Percentiles rank a stretch among this genome's conserved stretches.
Conservation (phyloP, 805 yeast species). For the Candida manassasensis region DNA sequence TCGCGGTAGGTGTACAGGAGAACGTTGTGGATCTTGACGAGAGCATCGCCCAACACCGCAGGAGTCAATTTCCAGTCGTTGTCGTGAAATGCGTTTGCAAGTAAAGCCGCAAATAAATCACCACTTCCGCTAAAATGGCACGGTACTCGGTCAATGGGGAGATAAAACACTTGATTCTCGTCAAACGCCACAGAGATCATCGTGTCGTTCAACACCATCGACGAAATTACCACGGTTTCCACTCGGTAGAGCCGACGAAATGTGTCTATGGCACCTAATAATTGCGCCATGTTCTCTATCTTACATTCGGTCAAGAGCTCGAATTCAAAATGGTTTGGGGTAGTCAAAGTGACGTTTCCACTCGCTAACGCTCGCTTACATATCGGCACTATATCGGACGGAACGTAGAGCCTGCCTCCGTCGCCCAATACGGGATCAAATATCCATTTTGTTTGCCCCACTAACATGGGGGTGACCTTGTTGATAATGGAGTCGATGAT, state of each 20-base stretch:
- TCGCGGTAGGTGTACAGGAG: slow-evolving; percentile 23
- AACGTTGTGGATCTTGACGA: slow-evolving; percentile 24
- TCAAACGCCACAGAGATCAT: slow-evolving; percentile 40
- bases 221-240: slow-evolving; percentile 54
- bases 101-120: slow-evolving; percentile 61
- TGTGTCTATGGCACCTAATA: slow-evolving; percentile 32
- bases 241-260: slow-evolving; percentile 46
- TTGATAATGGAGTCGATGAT: slow-evolving; percentile 28
- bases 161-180: slow-evolving; percentile 20
- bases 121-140: slow-evolving; percentile 74
- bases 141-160: slow-evolving; percentile 44
- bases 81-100: slow-evolving; percentile 45
- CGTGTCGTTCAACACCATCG: slow-evolving; percentile 37
- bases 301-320: slow-evolving; percentile 50
- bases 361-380: slow-evolving; percentile 44
- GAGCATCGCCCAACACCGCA: slow-evolving; percentile 20
- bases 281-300: slow-evolving; percentile 27
- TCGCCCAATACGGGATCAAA: slow-evolving; percentile 94
- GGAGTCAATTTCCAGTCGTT: slow-evolving; percentile 19
- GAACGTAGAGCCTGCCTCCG: slow-evolving; percentile 76
- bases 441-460: slow-evolving; percentile 46
- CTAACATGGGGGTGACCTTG: neutral
- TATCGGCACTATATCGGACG: slow-evolving; percentile 46
- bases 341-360: slow-evolving; percentile 45
- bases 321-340: slow-evolving; percentile 76